phyloP scores from a whole-genome alignment of 768 basidiomycete species.

The Termitomyces sp. region DNA sequence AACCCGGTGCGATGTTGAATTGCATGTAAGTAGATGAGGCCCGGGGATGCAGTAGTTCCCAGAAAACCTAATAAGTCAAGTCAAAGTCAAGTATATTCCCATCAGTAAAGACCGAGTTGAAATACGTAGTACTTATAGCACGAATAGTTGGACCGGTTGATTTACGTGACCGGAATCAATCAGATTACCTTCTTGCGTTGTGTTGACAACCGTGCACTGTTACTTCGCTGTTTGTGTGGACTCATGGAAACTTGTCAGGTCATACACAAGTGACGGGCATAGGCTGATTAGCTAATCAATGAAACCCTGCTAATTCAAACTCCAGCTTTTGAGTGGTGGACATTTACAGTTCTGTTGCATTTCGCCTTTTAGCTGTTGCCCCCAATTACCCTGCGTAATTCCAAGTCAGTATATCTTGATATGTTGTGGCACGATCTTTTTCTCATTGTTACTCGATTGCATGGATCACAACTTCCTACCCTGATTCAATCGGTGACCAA shows the following conservation, averaged over 20 bases:
- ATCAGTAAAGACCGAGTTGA: neutral
- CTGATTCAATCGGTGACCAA: neutral
- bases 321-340: neutral
- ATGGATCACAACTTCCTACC: conserved; percentile 2
- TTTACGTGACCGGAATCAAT: neutral
- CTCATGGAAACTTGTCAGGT: neutral
- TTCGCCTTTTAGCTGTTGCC: neutral
- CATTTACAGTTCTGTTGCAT: neutral
- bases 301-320: neutral
- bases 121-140: neutral
- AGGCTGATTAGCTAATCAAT: neutral
- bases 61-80: neutral
- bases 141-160: neutral
- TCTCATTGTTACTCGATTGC: conserved; percentile 2
- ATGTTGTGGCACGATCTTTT: neutral
- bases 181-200: neutral
- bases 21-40: neutral
- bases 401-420: conserved; percentile 10
- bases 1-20: neutral
- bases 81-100: neutral
- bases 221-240: neutral
- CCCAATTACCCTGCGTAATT: neutral
- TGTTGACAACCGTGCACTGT: neutral
- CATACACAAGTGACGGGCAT: neutral
- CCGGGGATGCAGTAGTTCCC: neutral